Base-by-base conservation (phyloP, 2,329 filamentous ascomycete species). In the Cladosporium colombiae region DNA sequence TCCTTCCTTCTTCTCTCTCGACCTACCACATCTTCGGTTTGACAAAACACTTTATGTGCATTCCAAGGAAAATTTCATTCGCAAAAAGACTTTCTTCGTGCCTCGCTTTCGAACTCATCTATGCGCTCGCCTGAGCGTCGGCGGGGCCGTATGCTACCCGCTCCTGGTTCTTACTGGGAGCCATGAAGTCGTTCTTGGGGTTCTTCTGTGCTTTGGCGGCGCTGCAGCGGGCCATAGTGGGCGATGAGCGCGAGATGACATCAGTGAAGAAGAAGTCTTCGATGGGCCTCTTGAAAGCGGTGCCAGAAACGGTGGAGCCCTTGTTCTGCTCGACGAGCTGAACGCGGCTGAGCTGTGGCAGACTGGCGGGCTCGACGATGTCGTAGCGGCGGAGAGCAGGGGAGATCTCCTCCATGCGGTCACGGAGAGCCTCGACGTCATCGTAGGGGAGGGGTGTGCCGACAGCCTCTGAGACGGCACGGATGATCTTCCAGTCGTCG, bases 211-310 rank as follows among this genome's bases (percentile, higher is more conserved):
- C 91, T 86, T 97, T 98, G 71, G 93, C 91, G 62, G 92, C 94
- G 59, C 93, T 96, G 85, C 93, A 97, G 77, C 95, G 91, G 67
- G 95, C 95, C 95, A 99, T 99, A 66, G 95, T 99, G 61, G 95
- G 93, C 69, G 93, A 97, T 83, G 93, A 97, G 86, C 95, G 89
- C 46, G 93, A 96, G 79, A 99, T 97, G 66, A 90, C 88, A 81
- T 99, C 94, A 79, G 95, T 99, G 81, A 98, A 97, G 83, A 93
- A 99, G 80, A 99, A 99, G 84, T 99, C 92, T 74, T 97, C 89
- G 73, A 99, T 92, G 65, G 91, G 88, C 81, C 91, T 91, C 84
- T 89, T 92, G 74, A 99, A 85, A 33, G 91, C 87, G 73, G 85
- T 81, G n/a, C 88, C 89, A 49, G 83, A 89, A n/a, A 85, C 75